phyloP scores from a whole-genome alignment of 1,284 basidiomycete genomes.

The Cutaneotrichosporon dermatis region DNA sequence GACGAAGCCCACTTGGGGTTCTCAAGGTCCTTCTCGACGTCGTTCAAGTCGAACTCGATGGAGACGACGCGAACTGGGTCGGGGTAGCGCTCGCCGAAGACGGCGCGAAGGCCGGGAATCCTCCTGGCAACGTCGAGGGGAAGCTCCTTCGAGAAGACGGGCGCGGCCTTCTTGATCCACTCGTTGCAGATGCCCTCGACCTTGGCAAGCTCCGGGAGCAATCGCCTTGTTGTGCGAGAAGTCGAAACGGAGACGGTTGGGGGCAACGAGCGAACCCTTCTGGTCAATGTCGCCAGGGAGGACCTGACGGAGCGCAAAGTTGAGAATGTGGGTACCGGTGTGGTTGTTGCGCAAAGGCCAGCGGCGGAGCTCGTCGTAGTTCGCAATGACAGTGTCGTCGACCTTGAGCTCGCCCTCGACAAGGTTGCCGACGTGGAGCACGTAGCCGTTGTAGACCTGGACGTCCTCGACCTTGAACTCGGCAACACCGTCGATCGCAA shows the following conservation, averaged over 20 bases:
- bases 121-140: slow-evolving; percentile 73
- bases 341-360: slow-evolving; percentile 97
- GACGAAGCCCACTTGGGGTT: slow-evolving; percentile 87
- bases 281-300: slow-evolving; percentile 97
- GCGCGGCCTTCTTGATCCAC: slow-evolving; percentile 86
- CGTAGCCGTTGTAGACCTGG: slow-evolving; percentile 79
- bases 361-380: slow-evolving; percentile 82
- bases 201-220: slow-evolving; percentile 65
- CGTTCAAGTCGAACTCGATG: slow-evolving; percentile 79
- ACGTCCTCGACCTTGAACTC: slow-evolving; percentile 94
- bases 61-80: slow-evolving; percentile 95
- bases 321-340: slow-evolving; percentile 97
- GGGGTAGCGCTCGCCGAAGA: slow-evolving; percentile 97
- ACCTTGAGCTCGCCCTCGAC: slow-evolving; percentile 69
- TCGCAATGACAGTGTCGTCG: slow-evolving; percentile 65
- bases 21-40: slow-evolving; percentile 76
- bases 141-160: slow-evolving; percentile 83
- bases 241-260: slow-evolving; percentile 93
- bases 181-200: slow-evolving; percentile 81
- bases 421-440: slow-evolving; percentile 81
- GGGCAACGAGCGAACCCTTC: slow-evolving; percentile 94
- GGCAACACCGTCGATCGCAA: slow-evolving; percentile 83
- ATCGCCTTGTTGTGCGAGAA: slow-evolving; percentile 94
- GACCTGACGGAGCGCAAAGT: slow-evolving; percentile 84
- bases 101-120: slow-evolving; percentile 89